These are phyloP conservation scores for Trichoderma aggressivum DNA, from an alignment of 2,329 filamentous ascomycete species.

Conservation along the genomic window DNA sequence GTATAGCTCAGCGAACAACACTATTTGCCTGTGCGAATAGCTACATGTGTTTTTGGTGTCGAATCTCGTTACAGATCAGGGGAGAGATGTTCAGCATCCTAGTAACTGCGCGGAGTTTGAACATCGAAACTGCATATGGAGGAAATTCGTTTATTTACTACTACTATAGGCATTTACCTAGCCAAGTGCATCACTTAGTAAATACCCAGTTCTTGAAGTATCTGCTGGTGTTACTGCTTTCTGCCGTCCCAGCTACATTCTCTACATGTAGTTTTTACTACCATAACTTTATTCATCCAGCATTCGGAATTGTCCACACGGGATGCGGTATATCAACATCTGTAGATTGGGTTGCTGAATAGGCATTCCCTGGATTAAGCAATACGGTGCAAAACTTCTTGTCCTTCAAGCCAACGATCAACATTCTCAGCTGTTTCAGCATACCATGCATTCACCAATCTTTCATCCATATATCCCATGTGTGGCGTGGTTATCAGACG, in stretches of 20 bases:
- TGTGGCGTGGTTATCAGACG: conserved; percentile 66
- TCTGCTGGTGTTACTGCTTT: no score
- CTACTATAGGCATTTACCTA: no score
- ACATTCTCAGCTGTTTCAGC: conserved; percentile 63
- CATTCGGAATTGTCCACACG: not conserved
- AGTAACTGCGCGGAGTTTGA: no score
- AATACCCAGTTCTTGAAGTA: no score
- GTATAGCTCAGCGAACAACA: not conserved
- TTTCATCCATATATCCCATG: conserved; percentile 70
- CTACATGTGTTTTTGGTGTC: not conserved
- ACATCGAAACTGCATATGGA: not conserved
- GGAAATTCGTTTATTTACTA: not conserved
- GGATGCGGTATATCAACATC: not conserved
- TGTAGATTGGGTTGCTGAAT: not conserved
- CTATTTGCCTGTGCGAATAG: not conserved
- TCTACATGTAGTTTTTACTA: no score
- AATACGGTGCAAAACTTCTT: conserved; percentile 22
- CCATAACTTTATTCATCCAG: not conserved
- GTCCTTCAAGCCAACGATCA: conserved; percentile 43
- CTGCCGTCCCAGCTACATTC: no score
- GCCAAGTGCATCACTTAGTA: no score
- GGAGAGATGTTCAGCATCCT: no score
- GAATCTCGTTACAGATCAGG: no score
- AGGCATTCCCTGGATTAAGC: not conserved
- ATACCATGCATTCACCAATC: conserved; percentile 64